Base-by-base conservation (phyloP, 2,329 filamentous ascomycete genomes). In the Alternaria ethzedia region DNA sequence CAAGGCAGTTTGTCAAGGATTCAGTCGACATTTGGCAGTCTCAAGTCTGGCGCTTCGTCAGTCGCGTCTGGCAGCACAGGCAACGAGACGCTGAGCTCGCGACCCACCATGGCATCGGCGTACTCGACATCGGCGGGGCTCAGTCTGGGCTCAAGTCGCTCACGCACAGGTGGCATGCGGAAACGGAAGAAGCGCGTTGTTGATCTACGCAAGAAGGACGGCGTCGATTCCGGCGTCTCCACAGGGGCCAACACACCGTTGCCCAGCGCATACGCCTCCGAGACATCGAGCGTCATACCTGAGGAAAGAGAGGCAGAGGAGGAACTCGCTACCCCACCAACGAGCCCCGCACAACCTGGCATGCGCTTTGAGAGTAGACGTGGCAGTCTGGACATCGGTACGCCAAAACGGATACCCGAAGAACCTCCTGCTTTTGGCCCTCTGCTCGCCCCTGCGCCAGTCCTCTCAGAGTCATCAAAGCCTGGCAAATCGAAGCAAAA, bases 101-200 rank as follows among this genome's bases (percentile, higher is more conserved):
- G 93, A 21, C 89, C 91, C 12, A 91, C 90, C 2, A 77, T 93
- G 23, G 82, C 86, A 2, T 91, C 86, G 76, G 62, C 70, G 13
- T 84, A 86, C 64, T 90, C 91, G 0, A 85, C 87, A 30, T 80
- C 83, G 41, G 84, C 86, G 6, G 89, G 89, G 1, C 80, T 91
- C n/a, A 86, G 87, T 13, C 83, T 93, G 9, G 89, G 89, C 20
- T 84, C 87, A 4, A 86, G 85, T 57, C 83, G 87, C 51, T 82
- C 86, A 46, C 87, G 91, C 68, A 82, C 89, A 4, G 86, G 88
- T 65, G 84, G 86, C 21, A 85, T 88, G 32, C 88, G 91, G 57
- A 95, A 92, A 82, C 92, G 92, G 84, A 96, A 95, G 86, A 93
- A 88, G 62, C 86, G 93, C 20, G 90, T 96, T 13, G 91, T 96